A percentile compares a stretch with the other conserved stretches of the same genome.
Conservation (phyloP, 2,329 filamentous ascomycete species). For the Penicillium glabrum region DNA sequence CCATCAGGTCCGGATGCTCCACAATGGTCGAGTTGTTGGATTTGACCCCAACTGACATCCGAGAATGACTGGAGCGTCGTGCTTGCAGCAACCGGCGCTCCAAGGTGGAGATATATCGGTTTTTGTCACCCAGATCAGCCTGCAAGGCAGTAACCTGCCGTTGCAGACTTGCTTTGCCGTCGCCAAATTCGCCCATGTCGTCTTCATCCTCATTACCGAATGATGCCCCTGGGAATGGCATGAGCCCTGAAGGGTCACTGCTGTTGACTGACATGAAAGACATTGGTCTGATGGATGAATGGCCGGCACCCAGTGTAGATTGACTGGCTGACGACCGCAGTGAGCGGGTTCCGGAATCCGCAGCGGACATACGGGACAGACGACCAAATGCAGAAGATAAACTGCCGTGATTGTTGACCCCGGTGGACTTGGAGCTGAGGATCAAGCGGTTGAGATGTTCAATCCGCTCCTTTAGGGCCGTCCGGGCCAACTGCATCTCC, state of each 20-base stretch:
- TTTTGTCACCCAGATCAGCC: conserved; percentile 94
- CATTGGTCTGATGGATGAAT: conserved; percentile 62
- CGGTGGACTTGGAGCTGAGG: conserved; percentile 90
- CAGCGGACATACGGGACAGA: conserved; percentile 60
- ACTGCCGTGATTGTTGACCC: conserved; percentile 78
- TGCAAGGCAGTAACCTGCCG: conserved; percentile 92
- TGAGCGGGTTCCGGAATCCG: conserved; percentile 51
- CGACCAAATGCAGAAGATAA: conserved; percentile 64
- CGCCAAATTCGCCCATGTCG: conserved; percentile 80
- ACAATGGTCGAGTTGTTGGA: conserved; percentile 65
- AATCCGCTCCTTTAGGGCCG: conserved; percentile 93
- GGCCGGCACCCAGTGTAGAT: conserved; percentile 53
- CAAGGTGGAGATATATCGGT: conserved; percentile 89
- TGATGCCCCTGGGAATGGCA: conserved; percentile 32
- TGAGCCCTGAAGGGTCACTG: conserved; percentile 31
- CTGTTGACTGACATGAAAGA: conserved; percentile 65
- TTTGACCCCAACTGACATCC: conserved; percentile 72
- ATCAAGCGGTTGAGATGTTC: conserved; percentile 95
- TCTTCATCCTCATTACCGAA: conserved; percentile 56
- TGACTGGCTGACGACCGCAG: conserved; percentile 69
- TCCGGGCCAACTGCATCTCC: conserved; percentile 96
- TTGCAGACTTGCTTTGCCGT: conserved; percentile 76
- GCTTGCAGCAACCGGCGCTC: conserved; percentile 92
- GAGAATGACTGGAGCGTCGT: conserved; percentile 82
- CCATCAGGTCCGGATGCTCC: conserved; percentile 73